These are phyloP conservation scores for Hygrophorus russula DNA, from an alignment of 768 basidiomycete genomes.

Conservation along the genomic window DNA sequence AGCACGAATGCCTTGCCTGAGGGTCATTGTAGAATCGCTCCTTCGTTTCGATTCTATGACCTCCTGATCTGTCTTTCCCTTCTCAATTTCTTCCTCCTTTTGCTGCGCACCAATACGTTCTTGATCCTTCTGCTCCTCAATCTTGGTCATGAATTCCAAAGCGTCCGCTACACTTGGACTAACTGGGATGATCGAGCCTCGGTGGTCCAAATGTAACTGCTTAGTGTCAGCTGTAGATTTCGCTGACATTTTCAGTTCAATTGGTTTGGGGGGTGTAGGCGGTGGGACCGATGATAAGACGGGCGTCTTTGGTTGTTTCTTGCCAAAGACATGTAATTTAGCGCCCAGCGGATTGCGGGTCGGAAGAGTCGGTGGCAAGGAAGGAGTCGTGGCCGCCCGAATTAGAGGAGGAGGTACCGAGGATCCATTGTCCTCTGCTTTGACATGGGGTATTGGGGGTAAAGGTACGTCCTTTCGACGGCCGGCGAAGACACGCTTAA, in stretches of 20 bases:
- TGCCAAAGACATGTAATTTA: conserved; percentile 4
- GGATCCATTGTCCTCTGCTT: background rate
- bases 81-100: conserved; percentile 11
- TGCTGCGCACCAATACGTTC: conserved; percentile 1
- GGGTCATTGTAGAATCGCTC: conserved; percentile 75
- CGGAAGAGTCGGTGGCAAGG: background rate
- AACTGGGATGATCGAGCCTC: conserved; percentile 41
- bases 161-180: conserved; percentile 50
- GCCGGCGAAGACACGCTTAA: conserved; percentile 48
- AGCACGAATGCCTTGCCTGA: conserved; percentile 34
- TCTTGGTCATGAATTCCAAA: conserved; percentile 38
- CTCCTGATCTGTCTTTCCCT: background rate
- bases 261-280: conserved; percentile 14
- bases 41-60: conserved; percentile 50
- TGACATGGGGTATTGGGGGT: background rate
- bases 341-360: background rate
- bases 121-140: conserved; percentile 20
- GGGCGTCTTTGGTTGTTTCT: conserved; percentile 18
- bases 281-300: conserved; percentile 20
- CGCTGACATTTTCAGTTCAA: background rate
- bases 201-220: conserved; percentile 16
- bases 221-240: background rate
- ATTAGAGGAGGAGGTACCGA: background rate
- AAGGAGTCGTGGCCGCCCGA: conserved; percentile 1
- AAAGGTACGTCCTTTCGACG: conserved; percentile 39